These are phyloP conservation scores for Torulaspora franciscae DNA, from an alignment of 805 yeast species.

Conservation along the genomic window DNA sequence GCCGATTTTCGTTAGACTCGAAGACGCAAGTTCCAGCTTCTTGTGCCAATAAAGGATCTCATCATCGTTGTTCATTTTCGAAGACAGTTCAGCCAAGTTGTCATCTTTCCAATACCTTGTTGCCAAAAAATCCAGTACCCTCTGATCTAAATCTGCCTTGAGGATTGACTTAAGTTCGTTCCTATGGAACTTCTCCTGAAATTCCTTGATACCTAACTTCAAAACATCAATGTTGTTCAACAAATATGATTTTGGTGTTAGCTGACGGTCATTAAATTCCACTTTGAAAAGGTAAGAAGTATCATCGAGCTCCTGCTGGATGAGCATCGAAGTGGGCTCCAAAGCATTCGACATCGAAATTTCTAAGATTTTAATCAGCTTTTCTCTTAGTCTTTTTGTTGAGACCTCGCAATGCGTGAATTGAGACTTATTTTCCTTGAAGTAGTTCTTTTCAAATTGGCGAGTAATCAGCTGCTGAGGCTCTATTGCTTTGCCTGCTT, in stretches of 20 bases:
- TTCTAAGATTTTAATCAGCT: conserved; percentile 81
- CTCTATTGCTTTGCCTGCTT: conserved; percentile 1
- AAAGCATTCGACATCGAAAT: conserved; percentile 84
- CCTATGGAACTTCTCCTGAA: conserved; percentile 76
- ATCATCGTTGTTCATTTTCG: conserved; percentile 49
- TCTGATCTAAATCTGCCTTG: conserved; percentile 83
- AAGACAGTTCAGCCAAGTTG: conserved; percentile 47
- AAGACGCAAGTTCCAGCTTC: conserved; percentile 77
- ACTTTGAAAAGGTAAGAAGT: conserved; percentile 90
- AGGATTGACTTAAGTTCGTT: conserved; percentile 73
- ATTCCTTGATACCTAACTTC: conserved; percentile 80
- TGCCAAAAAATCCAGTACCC: conserved; percentile 79
- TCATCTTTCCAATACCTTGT: conserved; percentile 81
- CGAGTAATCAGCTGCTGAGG: conserved; percentile 41
- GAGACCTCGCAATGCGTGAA: conserved; percentile 67
- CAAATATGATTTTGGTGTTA: conserved; percentile 90
- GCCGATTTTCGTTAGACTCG: conserved; percentile 85
- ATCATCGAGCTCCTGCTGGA: conserved; percentile 89
- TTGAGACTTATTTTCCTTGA: conserved; percentile 56
- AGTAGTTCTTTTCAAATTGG: conserved; percentile 61
- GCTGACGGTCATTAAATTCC: conserved; percentile 88
- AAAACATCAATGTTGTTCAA: conserved; percentile 87
- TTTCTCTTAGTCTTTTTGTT: conserved; percentile 67
- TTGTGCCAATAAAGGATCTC: conserved; percentile 73
- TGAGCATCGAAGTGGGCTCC: conserved; percentile 79